phyloP scores from a whole-genome alignment of 2,329 filamentous ascomycete genomes.

The Conoideocrella luteorostrata region DNA sequence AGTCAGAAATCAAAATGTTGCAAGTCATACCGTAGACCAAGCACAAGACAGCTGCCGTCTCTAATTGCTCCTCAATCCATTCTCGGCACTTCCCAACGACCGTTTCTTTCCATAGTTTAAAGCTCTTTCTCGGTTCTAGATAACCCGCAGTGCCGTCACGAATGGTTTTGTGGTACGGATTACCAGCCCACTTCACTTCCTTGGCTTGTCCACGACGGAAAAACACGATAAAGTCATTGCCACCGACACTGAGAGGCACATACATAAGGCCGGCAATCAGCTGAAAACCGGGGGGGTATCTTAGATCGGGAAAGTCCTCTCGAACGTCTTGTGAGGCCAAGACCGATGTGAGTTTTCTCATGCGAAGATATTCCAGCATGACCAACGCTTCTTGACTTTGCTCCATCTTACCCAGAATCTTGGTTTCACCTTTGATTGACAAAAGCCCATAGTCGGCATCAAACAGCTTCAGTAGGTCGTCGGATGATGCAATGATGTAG shows the following conservation, averaged over 20 bases:
- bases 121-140: conserved; percentile 72
- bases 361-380: conserved; percentile 75
- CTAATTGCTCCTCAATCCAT: conserved; percentile 83
- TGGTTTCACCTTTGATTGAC: conserved; percentile 83
- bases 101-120: conserved; percentile 74
- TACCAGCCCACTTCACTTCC: conserved; percentile 81
- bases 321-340: conserved; percentile 70
- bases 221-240: conserved; percentile 83
- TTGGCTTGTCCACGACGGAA: conserved; percentile 72
- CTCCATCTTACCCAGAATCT: conserved; percentile 68
- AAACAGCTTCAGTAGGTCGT: conserved; percentile 77
- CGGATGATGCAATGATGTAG: conserved; percentile 84
- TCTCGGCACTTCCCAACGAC: conserved; percentile 77
- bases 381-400: conserved; percentile 78
- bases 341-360: conserved; percentile 69
- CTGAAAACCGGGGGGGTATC: conserved; percentile 72
- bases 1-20: not conserved
- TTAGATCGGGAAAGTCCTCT: conserved; percentile 73
- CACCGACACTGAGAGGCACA: conserved; percentile 70
- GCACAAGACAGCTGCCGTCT: conserved; percentile 82
- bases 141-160: conserved; percentile 67
- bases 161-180: conserved; percentile 73
- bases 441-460: conserved; percentile 81
- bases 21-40: conserved; percentile 68
- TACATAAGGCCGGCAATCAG: conserved; percentile 73